Base-by-base conservation (phyloP, 1,139 yeast genomes). In the Protomyces arabidopsidicola region DNA sequence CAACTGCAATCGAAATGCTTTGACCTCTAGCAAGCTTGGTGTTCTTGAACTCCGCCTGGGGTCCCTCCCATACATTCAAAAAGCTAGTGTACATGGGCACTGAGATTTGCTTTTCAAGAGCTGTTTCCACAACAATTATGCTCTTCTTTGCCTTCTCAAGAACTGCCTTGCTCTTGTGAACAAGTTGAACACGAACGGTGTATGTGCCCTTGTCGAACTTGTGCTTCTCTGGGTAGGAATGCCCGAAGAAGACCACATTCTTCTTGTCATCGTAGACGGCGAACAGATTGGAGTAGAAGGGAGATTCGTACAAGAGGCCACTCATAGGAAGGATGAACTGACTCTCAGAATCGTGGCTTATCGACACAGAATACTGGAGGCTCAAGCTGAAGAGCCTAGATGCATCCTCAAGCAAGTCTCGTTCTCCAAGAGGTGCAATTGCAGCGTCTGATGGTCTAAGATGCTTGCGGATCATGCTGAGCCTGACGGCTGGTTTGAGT, bases 331-430 rank as follows among this genome's bases (percentile, higher is more conserved):
- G 24, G 45, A 45, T 16, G 48, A 64, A 53, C 10, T 60, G 56
- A 2, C 45, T 22, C 14, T 65, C 67, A 12, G 56, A 55, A 8
- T 59, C 61, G 38, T 53, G 64, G 4, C 55, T 42, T 12, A 64
- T n/a, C 18, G 45, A 55, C 27, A 65, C 20, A 2, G 60, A 45
- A 51, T 65, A 65, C 22, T 60, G 58, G 22, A 60, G 52, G 16
- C 53, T 35, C 60, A 64, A 39, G 53, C 61, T 66, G 38, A 59
- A 65, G 14, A 64, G 62, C 35, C 56, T 57, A n/a, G 58, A 56
- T 5, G 56, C 48, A 36, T 64, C 63, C n/a, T 62, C 64, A 8
- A 64, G 56, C n/a, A 60, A 16, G 36, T 65, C 67, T 12, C 67
- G 61, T 4, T 62, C 65, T 10, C 67, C 67, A 18, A 65, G 52